Conservation (phyloP, 2,329 filamentous ascomycete genomes). For the Exophiala sideris region DNA sequence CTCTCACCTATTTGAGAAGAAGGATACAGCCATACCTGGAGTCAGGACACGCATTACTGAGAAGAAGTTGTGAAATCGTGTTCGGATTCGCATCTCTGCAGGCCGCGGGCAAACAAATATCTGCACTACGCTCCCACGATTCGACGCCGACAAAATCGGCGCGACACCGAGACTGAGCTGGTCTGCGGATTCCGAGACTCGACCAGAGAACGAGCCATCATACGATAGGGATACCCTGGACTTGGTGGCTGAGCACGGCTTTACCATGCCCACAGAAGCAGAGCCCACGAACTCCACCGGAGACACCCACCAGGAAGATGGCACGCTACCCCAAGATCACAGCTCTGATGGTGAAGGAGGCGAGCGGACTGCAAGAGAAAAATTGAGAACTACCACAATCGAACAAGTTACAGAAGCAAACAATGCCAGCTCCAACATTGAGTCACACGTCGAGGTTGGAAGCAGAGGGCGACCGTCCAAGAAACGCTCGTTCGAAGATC, state of each 20-base stretch:
- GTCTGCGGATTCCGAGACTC: too few species aligned
- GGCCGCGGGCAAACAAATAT: too few species aligned
- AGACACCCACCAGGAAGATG: neutral
- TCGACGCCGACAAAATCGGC: too few species aligned
- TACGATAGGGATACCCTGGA: neutral
- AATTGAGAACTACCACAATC: slow-evolving; percentile 61
- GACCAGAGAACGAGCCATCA: too few species aligned
- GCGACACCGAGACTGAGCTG: too few species aligned
- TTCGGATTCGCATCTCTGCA: too few species aligned
- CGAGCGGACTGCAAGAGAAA: slow-evolving; percentile 58
- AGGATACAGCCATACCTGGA: too few species aligned
- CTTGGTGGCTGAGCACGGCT: neutral
- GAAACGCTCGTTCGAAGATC: slow-evolving; percentile 44
- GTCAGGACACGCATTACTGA: too few species aligned
- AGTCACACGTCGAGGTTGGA: slow-evolving; percentile 29
- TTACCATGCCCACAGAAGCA: slow-evolving; percentile 14
- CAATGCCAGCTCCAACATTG: slow-evolving; percentile 25
- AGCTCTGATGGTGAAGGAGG: slow-evolving; percentile 35
- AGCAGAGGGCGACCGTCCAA: slow-evolving; percentile 32
- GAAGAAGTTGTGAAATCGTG: too few species aligned
- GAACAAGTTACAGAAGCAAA: slow-evolving; percentile 26
- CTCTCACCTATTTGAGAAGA: too few species aligned
- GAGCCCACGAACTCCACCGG: neutral
- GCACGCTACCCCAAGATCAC: slow-evolving; percentile 15
- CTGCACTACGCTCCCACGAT: too few species aligned